Conservation (phyloP, 257 asterid species). For the Salvia miltiorrhiza region DNA sequence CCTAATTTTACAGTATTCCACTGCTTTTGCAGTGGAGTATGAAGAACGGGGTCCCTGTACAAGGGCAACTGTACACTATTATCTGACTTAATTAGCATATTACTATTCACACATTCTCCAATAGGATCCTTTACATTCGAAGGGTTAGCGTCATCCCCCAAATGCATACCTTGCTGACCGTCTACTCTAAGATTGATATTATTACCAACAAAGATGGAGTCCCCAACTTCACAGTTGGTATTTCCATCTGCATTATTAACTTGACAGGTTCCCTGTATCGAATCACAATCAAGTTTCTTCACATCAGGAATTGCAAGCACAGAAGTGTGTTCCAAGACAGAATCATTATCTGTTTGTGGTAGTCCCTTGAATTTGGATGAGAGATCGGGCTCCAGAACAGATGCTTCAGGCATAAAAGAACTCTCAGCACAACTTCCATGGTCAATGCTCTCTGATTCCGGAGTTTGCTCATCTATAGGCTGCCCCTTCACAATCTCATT, state of each 20-base stretch:
- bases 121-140: conserved; percentile 52
- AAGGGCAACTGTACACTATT: conserved; percentile 85
- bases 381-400: conserved; percentile 35
- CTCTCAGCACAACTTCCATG: conserved; percentile 87
- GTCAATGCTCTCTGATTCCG: conserved; percentile 55
- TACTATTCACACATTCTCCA: conserved; percentile 55
- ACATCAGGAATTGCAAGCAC: conserved; percentile 36
- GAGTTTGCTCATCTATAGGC: conserved; percentile 37
- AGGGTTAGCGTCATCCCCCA: conserved; percentile 41
- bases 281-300: conserved; percentile 42
- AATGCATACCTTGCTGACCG: conserved; percentile 25
- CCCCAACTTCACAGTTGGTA: conserved; percentile 23
- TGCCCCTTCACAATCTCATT: conserved; percentile 33
- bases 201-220: conserved; percentile 26
- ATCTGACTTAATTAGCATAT: conserved; percentile 50
- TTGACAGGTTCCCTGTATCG: conserved; percentile 37
- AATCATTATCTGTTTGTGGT: conserved; percentile 36
- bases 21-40: conserved; percentile 56
- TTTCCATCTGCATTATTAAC: conserved; percentile 28
- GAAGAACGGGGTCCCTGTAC: conserved; percentile 61
- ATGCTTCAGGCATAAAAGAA: conserved; percentile 42
- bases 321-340: conserved; percentile 42
- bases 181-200: conserved; percentile 25
- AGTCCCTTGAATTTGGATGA: conserved; percentile 30
- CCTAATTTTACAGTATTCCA: conserved; percentile 81